Evolutionary conservation across 331 rosid species (phyloP).

Genomic region (Rhamnella rubrinervis): DNA sequence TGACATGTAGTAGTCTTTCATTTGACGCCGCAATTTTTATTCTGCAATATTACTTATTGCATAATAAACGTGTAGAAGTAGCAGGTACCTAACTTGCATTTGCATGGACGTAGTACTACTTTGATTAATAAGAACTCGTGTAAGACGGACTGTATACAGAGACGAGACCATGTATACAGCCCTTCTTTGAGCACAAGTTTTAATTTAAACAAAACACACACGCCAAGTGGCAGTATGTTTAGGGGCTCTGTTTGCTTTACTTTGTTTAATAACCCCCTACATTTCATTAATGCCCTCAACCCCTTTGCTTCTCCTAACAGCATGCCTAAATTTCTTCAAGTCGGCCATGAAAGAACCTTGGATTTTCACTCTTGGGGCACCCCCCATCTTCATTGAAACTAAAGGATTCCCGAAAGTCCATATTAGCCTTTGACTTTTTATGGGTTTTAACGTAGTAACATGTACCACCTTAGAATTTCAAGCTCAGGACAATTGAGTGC

Average conservation of each 20-base stretch:
- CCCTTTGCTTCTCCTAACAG: slow-evolving; percentile 75
- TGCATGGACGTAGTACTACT: background rate
- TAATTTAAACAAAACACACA: background rate
- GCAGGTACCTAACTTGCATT: slow-evolving; percentile 36
- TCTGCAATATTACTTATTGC: slow-evolving; percentile 6
- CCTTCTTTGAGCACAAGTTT: slow-evolving; percentile 26
- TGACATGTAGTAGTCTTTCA: background rate
- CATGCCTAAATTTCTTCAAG: slow-evolving; percentile 53
- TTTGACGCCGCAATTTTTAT: background rate
- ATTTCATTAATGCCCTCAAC: slow-evolving; percentile 20
- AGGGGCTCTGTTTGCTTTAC: slow-evolving; percentile 28
- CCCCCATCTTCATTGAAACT: background rate
- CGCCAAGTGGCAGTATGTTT: slow-evolving; percentile 18
- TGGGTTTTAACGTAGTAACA: background rate
- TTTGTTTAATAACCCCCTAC: background rate
- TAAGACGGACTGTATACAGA: slow-evolving; percentile 17
- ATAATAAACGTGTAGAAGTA: slow-evolving; percentile 23
- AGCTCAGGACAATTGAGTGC: background rate
- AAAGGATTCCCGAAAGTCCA: slow-evolving; percentile 10
- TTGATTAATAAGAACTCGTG: background rate
- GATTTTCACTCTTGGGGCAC: slow-evolving; percentile 13
- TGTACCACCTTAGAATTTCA: background rate
- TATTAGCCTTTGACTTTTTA: slow-evolving; percentile 46
- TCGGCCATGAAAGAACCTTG: slow-evolving; percentile 29
- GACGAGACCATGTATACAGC: background rate